phyloP scores from a whole-genome alignment of 2,329 filamentous ascomycete genomes.

The Tolypocladium sp. region DNA sequence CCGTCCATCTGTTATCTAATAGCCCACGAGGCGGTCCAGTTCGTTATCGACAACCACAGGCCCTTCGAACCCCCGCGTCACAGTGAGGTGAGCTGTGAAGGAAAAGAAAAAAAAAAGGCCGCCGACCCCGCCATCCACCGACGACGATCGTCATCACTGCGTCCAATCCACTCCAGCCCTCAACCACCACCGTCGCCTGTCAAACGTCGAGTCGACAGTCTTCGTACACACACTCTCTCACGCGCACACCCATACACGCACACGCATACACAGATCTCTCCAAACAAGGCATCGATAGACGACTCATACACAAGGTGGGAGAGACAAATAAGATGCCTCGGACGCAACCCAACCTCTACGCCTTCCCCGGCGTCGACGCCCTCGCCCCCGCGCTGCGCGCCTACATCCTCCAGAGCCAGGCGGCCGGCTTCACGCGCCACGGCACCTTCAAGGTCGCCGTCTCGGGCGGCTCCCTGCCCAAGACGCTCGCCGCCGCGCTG shows the following conservation, averaged over 20 bases:
- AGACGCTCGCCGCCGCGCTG: constrained; percentile 77
- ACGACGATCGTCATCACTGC: background rate
- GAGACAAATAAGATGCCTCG: constrained; percentile 37
- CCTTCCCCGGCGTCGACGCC: constrained; percentile 59
- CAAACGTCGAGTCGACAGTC: background rate
- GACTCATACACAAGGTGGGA: too few relatives aligned
- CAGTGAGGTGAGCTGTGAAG: background rate
- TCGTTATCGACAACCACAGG: background rate
- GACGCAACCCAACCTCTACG: constrained; percentile 63
- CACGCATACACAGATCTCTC: too few relatives aligned
- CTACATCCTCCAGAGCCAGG: constrained; percentile 77
- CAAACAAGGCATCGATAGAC: too few relatives aligned
- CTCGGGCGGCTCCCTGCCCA: constrained; percentile 87
- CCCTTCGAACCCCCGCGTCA: background rate
- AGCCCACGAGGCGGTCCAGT: background rate
- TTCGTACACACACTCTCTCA: too few relatives aligned
- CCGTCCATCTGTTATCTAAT: background rate
- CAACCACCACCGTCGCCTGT: background rate
- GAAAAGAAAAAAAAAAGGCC: background rate
- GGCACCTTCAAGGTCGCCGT: constrained; percentile 82
- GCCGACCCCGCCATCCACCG: background rate
- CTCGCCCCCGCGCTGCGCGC: constrained; percentile 70
- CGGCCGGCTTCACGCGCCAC: constrained; percentile 70
- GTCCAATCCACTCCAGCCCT: background rate
- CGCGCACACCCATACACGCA: too few relatives aligned